Evolutionary conservation across 768 basidiomycete species (phyloP).

Genomic region (Coprinellus micaceus): DNA sequence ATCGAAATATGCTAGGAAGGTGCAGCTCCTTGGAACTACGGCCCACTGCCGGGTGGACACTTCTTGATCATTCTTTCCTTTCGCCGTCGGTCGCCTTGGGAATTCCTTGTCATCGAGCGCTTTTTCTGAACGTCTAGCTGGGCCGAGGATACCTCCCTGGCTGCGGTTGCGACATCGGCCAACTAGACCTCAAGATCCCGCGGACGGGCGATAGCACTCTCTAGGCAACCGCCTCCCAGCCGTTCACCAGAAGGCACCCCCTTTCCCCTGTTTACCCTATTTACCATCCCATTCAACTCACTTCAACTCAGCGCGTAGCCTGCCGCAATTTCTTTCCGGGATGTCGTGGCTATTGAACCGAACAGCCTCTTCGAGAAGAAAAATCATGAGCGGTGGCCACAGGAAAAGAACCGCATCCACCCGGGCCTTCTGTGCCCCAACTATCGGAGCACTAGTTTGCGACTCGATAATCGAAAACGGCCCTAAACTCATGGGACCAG

Average conservation of each 20-base stretch:
- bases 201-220: neutral
- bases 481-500: neutral
- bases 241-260: neutral
- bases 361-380: neutral
- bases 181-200: neutral
- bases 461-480: neutral
- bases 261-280: no score
- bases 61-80: neutral
- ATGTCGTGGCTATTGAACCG: neutral
- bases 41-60: no score
- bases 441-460: neutral
- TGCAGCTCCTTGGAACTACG: neutral
- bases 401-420: neutral
- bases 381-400: neutral
- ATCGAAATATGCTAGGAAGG: neutral
- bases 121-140: neutral
- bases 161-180: neutral
- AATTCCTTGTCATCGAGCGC: neutral
- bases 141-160: neutral
- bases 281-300: no score
- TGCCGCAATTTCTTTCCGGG: neutral
- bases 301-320: conserved; percentile 4
- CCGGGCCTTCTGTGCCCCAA: neutral
- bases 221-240: neutral
- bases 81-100: conserved; percentile 7